A percentile compares a stretch with the other conserved stretches of the same genome.
Evolutionary conservation across 2,329 filamentous ascomycete genomes (phyloP).

Genomic region (Fusarium vanettenii): DNA sequence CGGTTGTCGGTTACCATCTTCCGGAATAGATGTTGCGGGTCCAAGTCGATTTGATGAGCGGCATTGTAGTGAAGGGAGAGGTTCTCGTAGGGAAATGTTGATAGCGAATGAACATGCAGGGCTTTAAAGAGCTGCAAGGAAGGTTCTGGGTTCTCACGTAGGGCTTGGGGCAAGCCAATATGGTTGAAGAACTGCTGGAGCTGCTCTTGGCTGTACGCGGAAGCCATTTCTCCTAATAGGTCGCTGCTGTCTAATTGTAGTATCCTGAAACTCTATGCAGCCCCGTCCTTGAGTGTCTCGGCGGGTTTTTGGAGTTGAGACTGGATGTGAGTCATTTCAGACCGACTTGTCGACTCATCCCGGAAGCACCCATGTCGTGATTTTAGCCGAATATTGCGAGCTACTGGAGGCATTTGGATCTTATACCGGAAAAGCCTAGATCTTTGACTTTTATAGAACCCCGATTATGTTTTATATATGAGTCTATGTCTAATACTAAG

Average conservation of each 20-base stretch:
- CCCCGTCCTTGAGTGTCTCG: not conserved
- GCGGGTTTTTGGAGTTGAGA: not conserved
- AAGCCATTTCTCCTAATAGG: slow-evolving; percentile 8
- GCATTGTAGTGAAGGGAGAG: slow-evolving; percentile 64
- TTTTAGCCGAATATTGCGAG: slow-evolving; percentile 11
- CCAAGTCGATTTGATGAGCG: slow-evolving; percentile 53
- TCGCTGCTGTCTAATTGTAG: not conserved
- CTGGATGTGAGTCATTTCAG: slow-evolving; percentile 5
- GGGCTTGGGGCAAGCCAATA: slow-evolving; percentile 13
- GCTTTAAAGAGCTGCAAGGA: slow-evolving; percentile 28
- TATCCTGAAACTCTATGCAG: not conserved
- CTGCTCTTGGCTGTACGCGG: slow-evolving; percentile 28
- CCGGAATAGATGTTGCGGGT: slow-evolving; percentile 58
- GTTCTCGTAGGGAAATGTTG: slow-evolving; percentile 66
- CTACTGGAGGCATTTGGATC: not conserved
- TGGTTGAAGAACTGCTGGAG: slow-evolving; percentile 24
- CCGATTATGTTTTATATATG: too few relatives aligned
- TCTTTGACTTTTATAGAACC: too few relatives aligned
- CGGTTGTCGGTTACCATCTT: slow-evolving; percentile 60
- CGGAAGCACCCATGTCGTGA: slow-evolving; percentile 14
- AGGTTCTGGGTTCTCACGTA: slow-evolving; percentile 11
- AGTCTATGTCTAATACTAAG: too few relatives aligned
- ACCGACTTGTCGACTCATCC: not conserved
- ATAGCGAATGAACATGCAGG: slow-evolving; percentile 35
- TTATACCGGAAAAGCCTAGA: not conserved